Evolutionary conservation across 805 yeast genomes (phyloP), one percentile per base, ranked within the genome.

Genomic region (Saccharomycopsis sp.): DNA sequence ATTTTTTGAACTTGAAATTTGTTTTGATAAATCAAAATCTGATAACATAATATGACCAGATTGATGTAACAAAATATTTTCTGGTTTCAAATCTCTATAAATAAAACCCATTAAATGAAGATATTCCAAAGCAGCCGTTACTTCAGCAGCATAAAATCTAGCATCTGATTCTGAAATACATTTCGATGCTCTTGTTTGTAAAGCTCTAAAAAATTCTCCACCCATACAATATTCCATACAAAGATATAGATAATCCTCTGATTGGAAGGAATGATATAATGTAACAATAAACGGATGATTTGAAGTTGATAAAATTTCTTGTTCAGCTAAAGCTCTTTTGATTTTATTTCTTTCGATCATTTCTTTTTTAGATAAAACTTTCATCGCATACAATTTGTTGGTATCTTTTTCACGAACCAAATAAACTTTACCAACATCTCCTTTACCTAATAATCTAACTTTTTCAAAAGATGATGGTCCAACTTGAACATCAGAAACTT

Each of bases 211-310:
- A 54, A 92, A 92, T 61, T 94, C 98, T 34, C 99, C 99, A 23
- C 99, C 99, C 87, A 92, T 86, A 56, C 99, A 92, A 54, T 89
- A 92, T 58, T 92, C 99, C 95, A 94, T 89, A 61, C 99, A 92
- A 31, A 92, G 70, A 52, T 87, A 92, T 9, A 92, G 61, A 54
- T 83, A 77, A 52, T 88, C 96, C 45, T 85, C 92, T 3, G 95
- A 81, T 61, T 92, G 98, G 64, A 92, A 92, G 0, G 96, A 87
- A 59, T 92, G 99, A 55, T 92, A 89, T 20, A 92, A 66, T 0
- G 98, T 86, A 23, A 92, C 97, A 50, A 92, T 94, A 55, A 94
- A 92, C 1, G 99, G 99, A 59, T 94, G 97, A 56, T 88, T 87
- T 27, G 89, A 80, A 2, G 96, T 84, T 3, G 96, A 94, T 44